Percentiles rank a stretch among this genome's conserved stretches.
Evolutionary conservation across 192 early-diverging fungal genomes (phyloP).

Genomic region (Powellomyces hirtus): DNA sequence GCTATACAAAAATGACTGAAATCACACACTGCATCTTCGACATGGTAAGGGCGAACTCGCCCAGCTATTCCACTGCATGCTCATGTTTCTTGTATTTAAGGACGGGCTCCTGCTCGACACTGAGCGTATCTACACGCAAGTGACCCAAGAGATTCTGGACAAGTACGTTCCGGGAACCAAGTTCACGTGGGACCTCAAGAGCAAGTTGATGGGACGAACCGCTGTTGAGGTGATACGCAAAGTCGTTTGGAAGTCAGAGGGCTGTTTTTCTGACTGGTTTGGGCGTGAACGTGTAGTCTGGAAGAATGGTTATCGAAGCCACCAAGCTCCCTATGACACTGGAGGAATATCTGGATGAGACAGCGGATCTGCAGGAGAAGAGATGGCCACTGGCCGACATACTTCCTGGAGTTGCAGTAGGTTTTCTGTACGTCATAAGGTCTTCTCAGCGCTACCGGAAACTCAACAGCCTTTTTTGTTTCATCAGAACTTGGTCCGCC

Average conservation of each 20-base stretch:
- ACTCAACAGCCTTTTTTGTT: no score
- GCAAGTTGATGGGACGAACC: conserved; percentile 21
- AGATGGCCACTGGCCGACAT: conserved; percentile 44
- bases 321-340: conserved; percentile 69
- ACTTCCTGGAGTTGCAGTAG: conserved; percentile 49
- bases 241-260: not conserved
- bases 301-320: conserved; percentile 65
- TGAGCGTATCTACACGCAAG: conserved; percentile 85
- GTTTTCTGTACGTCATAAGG: no score
- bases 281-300: not conserved
- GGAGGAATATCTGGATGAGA: conserved; percentile 75
- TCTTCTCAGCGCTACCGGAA: no score
- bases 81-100: conserved; percentile 37
- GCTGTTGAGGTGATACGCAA: conserved; percentile 13
- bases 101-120: conserved; percentile 67
- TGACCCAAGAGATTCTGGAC: conserved; percentile 75
- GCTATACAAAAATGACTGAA: not conserved
- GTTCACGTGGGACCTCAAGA: conserved; percentile 43
- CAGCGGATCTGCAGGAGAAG: conserved; percentile 47
- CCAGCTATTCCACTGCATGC: not conserved
- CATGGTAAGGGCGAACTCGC: conserved; percentile 8
- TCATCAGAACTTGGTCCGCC: conserved; percentile 61
- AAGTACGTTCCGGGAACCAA: conserved; percentile 56
- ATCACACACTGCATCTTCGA: conserved; percentile 30
- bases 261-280: not conserved